Conservation (phyloP, 2,329 filamentous ascomycete species). For the Leptoxyphium fumago region DNA sequence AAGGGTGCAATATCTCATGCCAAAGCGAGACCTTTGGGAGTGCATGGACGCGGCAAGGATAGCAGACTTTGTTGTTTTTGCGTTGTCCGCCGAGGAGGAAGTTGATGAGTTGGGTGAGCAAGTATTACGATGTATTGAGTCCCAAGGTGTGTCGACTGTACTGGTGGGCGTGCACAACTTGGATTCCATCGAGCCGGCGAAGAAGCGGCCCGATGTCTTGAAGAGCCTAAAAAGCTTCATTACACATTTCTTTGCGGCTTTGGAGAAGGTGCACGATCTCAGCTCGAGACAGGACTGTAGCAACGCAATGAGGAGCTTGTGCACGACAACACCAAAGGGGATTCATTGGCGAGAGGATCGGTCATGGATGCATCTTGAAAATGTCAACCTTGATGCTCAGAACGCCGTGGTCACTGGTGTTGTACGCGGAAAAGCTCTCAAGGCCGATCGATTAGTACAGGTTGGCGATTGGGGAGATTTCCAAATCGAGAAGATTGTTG, state of each 20-base stretch:
- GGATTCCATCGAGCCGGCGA: constrained; percentile 62
- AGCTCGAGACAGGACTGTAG: constrained; percentile 82
- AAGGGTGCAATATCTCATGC: constrained; percentile 71
- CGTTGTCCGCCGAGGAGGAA: constrained; percentile 69
- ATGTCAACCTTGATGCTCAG: constrained; percentile 52
- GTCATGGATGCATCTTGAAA: constrained; percentile 87
- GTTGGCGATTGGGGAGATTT: constrained; percentile 90
- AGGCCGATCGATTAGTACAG: constrained; percentile 79
- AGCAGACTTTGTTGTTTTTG: constrained; percentile 80
- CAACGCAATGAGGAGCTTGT: constrained; percentile 80
- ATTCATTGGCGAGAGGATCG: constrained; percentile 90
- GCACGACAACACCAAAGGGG: constrained; percentile 83
- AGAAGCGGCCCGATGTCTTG: constrained; percentile 61
- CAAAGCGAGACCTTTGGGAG: constrained; percentile 57
- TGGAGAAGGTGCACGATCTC: constrained; percentile 80
- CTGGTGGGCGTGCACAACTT: constrained; percentile 62
- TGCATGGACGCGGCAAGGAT: constrained; percentile 75
- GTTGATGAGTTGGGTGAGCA: constrained; percentile 74
- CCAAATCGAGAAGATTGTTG: constrained; percentile 77
- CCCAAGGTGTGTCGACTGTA: constrained; percentile 88
- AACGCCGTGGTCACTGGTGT: constrained; percentile 56
- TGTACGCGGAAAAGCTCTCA: constrained; percentile 71
- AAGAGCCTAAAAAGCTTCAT: constrained; percentile 83
- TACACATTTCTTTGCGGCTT: constrained; percentile 81
- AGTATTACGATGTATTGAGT: constrained; percentile 74